Percentiles rank a stretch among this genome's conserved stretches.
Evolutionary conservation across 331 rosid genomes (phyloP).

Genomic region (Cydonia oblonga): DNA sequence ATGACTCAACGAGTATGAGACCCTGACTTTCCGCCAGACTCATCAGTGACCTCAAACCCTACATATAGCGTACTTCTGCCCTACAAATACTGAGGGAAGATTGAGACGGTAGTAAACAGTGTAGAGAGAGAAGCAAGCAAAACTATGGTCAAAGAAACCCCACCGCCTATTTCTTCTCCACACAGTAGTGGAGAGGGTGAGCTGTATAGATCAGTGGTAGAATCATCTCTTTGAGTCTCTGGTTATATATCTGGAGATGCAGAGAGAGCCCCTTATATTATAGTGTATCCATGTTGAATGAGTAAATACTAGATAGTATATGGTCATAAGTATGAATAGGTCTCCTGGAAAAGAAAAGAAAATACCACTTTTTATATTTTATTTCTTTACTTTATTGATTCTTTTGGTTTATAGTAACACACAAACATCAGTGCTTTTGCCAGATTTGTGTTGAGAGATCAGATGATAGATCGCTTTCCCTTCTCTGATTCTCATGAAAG

Average conservation of each 20-base stretch:
- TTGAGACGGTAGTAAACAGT: neutral
- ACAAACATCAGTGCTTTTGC: conserved; percentile 18
- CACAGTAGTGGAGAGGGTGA: neutral
- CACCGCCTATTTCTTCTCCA: neutral
- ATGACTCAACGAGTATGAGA: neutral
- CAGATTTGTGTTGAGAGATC: conserved; percentile 35
- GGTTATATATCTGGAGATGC: neutral
- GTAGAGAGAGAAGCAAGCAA: neutral
- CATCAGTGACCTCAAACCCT: neutral
- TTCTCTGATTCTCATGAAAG: conserved; percentile 59
- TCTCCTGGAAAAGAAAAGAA: conserved; percentile 14
- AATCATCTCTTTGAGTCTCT: neutral
- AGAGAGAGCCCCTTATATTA: neutral
- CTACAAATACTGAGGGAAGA: neutral
- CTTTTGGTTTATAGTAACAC: neutral
- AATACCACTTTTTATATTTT: conserved; percentile 1
- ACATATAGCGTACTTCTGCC: neutral
- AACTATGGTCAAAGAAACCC: conserved; percentile 1
- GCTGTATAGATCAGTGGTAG: neutral
- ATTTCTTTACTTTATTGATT: neutral
- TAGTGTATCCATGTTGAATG: neutral
- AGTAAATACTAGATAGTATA: neutral
- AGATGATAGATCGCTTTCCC: conserved; percentile 37
- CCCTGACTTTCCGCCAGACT: conserved; percentile 1
- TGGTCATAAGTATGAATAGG: neutral